Conservation (phyloP, 495 filamentous ascomycete genomes). For the Xylaria venustula region DNA sequence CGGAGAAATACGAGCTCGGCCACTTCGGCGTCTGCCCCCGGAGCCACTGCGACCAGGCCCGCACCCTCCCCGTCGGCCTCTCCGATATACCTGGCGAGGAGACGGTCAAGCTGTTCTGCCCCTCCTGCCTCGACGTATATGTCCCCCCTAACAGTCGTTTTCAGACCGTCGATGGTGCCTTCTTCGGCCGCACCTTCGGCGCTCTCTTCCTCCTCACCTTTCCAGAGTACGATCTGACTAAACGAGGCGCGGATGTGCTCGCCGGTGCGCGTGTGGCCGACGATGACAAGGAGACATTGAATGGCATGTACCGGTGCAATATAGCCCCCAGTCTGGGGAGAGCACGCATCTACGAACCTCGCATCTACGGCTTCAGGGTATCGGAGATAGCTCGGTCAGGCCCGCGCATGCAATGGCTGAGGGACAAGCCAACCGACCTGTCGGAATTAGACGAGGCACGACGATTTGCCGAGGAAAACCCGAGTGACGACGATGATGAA, state of each 20-base stretch:
- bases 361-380: conserved; percentile 95
- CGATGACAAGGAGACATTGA: conserved; percentile 60
- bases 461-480: conserved; percentile 50
- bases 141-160: conserved; percentile 96
- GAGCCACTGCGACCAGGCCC: conserved; percentile 80
- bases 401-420: conserved; percentile 94
- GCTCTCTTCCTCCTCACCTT: conserved; percentile 97
- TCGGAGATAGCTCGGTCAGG: conserved; percentile 82
- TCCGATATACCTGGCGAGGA: conserved; percentile 94
- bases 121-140: conserved; percentile 94
- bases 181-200: conserved; percentile 95
- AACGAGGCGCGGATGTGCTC: conserved; percentile 46
- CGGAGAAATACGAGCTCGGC: conserved; percentile 93
- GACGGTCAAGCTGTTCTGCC: conserved; percentile 98
- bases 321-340: conserved; percentile 83
- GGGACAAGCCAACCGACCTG: conserved; percentile 77
- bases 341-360: conserved; percentile 85
- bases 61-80: conserved; percentile 87
- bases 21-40: conserved; percentile 94
- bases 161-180: conserved; percentile 96
- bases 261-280: conserved; percentile 35
- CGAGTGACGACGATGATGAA: conserved; percentile 46
- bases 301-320: conserved; percentile 80
- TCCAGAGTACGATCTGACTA: conserved; percentile 82
- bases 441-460: conserved; percentile 78